A percentile compares a stretch with the other conserved stretches of the same genome.
phyloP scores from a whole-genome alignment of 2,329 filamentous ascomycete genomes.

The Apiospora kogelbergensis region DNA sequence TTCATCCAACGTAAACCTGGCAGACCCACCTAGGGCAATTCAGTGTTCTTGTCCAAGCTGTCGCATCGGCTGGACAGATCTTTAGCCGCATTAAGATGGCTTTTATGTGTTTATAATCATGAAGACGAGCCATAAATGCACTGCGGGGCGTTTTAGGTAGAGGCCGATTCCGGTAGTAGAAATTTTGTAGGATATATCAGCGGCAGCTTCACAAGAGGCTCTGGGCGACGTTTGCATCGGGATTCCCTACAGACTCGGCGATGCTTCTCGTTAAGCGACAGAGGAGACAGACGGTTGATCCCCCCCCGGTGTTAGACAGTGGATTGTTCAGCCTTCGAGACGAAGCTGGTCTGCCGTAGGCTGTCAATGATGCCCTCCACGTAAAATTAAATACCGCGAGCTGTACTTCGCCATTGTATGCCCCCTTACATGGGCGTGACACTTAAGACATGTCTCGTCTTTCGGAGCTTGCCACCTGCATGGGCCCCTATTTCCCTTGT shows the following conservation, averaged over 20 bases:
- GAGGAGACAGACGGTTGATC: not conserved
- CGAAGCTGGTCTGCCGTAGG: not conserved
- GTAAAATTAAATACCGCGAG: not conserved
- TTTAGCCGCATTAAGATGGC: not conserved
- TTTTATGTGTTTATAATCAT: not conserved
- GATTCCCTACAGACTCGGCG: not conserved
- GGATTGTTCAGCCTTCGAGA: not conserved
- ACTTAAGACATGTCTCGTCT: not conserved
- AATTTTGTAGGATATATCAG: not conserved
- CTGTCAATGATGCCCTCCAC: not conserved
- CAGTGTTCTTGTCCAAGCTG: slow-evolving; percentile 20
- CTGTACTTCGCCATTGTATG: not conserved
- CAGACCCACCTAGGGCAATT: slow-evolving; percentile 1
- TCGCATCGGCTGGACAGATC: slow-evolving; percentile 9
- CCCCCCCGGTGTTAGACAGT: not conserved
- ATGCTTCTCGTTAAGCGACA: not conserved
- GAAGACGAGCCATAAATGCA: not conserved
- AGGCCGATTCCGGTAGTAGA: not conserved
- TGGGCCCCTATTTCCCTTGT: not conserved
- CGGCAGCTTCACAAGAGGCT: not conserved
- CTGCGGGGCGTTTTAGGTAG: not conserved
- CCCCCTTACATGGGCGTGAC: not conserved
- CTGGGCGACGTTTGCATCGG: not conserved
- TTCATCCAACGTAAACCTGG: slow-evolving; percentile 20
- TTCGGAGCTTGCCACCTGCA: not conserved